A percentile compares a stretch with the other conserved stretches of the same genome.
Evolutionary conservation across 371 early-diverging fungal genomes (phyloP).

Genomic region (Lichtheimia corymbifera): DNA sequence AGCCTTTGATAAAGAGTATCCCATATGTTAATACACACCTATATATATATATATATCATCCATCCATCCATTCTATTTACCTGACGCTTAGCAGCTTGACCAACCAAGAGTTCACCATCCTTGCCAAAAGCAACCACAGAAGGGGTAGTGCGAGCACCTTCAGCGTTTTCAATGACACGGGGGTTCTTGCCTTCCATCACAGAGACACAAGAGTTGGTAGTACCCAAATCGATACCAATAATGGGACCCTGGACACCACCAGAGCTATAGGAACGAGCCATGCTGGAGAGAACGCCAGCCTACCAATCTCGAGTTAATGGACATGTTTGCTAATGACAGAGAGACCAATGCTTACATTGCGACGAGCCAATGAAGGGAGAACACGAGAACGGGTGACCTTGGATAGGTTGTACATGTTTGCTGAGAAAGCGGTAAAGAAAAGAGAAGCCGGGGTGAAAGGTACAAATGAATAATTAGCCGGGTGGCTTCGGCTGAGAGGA

Average conservation of each 20-base stretch:
- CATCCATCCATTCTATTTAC: slow-evolving; percentile 31
- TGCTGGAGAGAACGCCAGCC: slow-evolving; percentile 23
- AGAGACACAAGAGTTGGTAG: slow-evolving; percentile 99
- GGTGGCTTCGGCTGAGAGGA: too few species aligned
- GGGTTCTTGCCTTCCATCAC: slow-evolving; percentile 97
- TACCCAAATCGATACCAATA: slow-evolving; percentile 99
- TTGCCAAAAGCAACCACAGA: slow-evolving; percentile 95
- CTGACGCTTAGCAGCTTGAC: slow-evolving; percentile 95
- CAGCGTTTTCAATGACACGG: slow-evolving; percentile 95
- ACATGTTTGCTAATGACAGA: background rate
- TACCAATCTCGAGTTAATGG: slow-evolving; percentile 5
- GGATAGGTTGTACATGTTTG: slow-evolving; percentile 33
- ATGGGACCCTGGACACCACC: slow-evolving; percentile 89
- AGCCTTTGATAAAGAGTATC: slow-evolving; percentile 47
- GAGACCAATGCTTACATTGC: slow-evolving; percentile 20
- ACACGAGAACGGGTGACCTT: slow-evolving; percentile 32
- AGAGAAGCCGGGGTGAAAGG: slow-evolving; percentile 15
- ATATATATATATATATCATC: too few species aligned
- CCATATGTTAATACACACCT: background rate
- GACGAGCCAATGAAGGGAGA: slow-evolving; percentile 28
- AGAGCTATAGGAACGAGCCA: slow-evolving; percentile 41
- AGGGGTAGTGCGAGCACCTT: slow-evolving; percentile 97
- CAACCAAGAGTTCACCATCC: slow-evolving; percentile 93
- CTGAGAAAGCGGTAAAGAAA: slow-evolving; percentile 14
- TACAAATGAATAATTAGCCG: background rate